Percentiles rank a stretch among this genome's conserved stretches.
These are phyloP conservation scores for Penicillium longicatenatum DNA, from an alignment of 495 filamentous ascomycete species.

Conservation along the genomic window DNA sequence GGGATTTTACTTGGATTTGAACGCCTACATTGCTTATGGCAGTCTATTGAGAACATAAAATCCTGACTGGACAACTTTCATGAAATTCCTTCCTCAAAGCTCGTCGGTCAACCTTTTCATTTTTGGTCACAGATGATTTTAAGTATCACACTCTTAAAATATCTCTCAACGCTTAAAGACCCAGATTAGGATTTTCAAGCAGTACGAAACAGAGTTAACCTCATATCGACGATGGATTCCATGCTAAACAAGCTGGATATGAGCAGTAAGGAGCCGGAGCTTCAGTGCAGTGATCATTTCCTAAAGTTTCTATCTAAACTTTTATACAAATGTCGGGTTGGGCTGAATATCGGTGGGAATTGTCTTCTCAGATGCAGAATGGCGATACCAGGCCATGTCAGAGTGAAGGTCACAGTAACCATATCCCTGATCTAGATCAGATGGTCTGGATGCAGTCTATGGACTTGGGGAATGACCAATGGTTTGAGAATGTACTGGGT, in stretches of 20 bases:
- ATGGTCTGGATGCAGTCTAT: conserved; percentile 34
- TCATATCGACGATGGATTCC: conserved; percentile 30
- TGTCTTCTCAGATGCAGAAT: no score
- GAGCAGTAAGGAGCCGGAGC: conserved; percentile 27
- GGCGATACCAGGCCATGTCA: not conserved
- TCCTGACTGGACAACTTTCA: conserved; percentile 38
- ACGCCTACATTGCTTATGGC: conserved; percentile 36
- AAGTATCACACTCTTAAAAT: conserved; percentile 37
- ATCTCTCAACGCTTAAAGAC: conserved; percentile 40
- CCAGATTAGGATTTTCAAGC: conserved; percentile 44
- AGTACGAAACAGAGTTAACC: conserved; percentile 34
- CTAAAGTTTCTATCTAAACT: no score
- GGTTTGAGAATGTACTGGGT: conserved; percentile 6
- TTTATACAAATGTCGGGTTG: no score
- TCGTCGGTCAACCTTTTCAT: conserved; percentile 33
- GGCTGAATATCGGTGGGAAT: no score
- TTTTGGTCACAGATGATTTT: conserved; percentile 42
- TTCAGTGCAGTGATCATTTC: conserved; percentile 30
- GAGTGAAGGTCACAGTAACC: conserved; percentile 6
- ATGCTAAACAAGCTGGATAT: conserved; percentile 29
- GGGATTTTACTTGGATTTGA: conserved; percentile 27
- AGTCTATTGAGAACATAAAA: conserved; percentile 37
- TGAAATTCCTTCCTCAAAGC: conserved; percentile 23
- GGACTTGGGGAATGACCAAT: conserved; percentile 31
- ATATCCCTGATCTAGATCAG: conserved; percentile 29